phyloP scores from a whole-genome alignment of 768 basidiomycete species.

The Xanthoconium purpureum region DNA sequence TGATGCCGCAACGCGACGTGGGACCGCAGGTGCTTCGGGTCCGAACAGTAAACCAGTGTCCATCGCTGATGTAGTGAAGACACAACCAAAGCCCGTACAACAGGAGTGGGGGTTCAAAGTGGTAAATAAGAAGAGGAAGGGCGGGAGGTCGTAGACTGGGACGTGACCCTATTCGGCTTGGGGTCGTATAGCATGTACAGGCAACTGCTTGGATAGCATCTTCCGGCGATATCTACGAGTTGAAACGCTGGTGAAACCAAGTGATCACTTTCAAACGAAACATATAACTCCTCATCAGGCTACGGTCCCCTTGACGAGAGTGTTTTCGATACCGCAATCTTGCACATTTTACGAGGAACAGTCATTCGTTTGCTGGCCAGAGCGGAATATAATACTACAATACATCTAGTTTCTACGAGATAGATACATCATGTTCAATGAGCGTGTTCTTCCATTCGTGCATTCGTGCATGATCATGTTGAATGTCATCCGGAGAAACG shows the following conservation, averaged over 20 bases:
- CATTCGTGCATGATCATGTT: slow-evolving; percentile 7
- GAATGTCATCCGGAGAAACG: slow-evolving; percentile 2
- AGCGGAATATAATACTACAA: slow-evolving; percentile 10
- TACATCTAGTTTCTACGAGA: slow-evolving; percentile 23
- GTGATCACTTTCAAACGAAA: neutral
- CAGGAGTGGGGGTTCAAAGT: slow-evolving; percentile 91
- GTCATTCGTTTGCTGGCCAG: neutral
- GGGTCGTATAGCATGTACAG: slow-evolving; percentile 12
- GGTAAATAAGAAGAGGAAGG: slow-evolving; percentile 94
- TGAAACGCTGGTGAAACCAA: slow-evolving; percentile 1
- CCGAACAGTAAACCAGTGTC: slow-evolving; percentile 54
- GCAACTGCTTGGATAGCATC: slow-evolving; percentile 25
- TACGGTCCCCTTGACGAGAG: no score
- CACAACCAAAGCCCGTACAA: slow-evolving; percentile 72
- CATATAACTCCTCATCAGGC: neutral
- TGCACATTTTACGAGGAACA: neutral
- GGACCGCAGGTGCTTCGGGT: slow-evolving; percentile 36
- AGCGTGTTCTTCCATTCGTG: slow-evolving; percentile 12
- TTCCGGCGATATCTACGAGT: slow-evolving; percentile 1
- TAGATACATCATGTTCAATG: slow-evolving; percentile 17
- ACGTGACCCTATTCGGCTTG: neutral
- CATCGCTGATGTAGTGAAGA: slow-evolving; percentile 88
- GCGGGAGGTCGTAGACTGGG: slow-evolving; percentile 47
- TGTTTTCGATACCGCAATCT: no score
- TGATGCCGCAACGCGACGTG: slow-evolving; percentile 61